Base-by-base conservation (phyloP, 2,329 filamentous ascomycete species). In the Lasiodiplodia sp. region DNA sequence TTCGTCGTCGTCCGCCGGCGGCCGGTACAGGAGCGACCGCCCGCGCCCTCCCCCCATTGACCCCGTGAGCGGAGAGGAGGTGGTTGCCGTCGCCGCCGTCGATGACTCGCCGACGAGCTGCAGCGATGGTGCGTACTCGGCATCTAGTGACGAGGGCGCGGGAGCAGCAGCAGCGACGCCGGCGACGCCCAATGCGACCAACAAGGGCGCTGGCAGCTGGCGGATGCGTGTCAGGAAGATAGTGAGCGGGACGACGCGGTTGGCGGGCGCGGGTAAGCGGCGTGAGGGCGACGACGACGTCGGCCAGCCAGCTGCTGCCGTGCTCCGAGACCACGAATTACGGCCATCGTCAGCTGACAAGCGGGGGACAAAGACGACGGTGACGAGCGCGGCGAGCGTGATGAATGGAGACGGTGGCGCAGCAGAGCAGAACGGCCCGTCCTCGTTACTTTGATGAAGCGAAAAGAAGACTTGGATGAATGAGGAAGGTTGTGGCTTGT, bases 401-500 rank as follows among this genome's bases (percentile, higher is more conserved):
- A 40, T 63, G 7, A 40, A 37, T 18, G 56, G 18, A 4, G 49
- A 25, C 34, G 14, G 44, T 18, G 58, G 40, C 57, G 57, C 57
- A 49, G 34, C 34, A 51, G n/a, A 5, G 44, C 14, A 16, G 40
- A 47, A n/a, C 44, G 44, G 44, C 21, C 44, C 25, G 1, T 25
- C 51, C 7, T n/a, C 21, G 31, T 14, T 49, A 47, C 47, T 52
- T 40, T 47, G 37, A 38, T 53, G 58, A 49, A 4, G 1, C 23
- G 18, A 11, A 37, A 12, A n/a, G 10, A 34, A 11, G 52, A 14
- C 31, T n/a, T 37, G 38, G 38, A 44, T 25, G 38, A 51, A 63
- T 63, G 28, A 37, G 58, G 58, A 63, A 52, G 44, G 28, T 63
- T 63, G 58, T 63, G 58, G 58, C 58, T 63, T 47, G 31, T 31